Base-by-base conservation (phyloP, 345 rosid genomes). In the Boechera stricta region DNA sequence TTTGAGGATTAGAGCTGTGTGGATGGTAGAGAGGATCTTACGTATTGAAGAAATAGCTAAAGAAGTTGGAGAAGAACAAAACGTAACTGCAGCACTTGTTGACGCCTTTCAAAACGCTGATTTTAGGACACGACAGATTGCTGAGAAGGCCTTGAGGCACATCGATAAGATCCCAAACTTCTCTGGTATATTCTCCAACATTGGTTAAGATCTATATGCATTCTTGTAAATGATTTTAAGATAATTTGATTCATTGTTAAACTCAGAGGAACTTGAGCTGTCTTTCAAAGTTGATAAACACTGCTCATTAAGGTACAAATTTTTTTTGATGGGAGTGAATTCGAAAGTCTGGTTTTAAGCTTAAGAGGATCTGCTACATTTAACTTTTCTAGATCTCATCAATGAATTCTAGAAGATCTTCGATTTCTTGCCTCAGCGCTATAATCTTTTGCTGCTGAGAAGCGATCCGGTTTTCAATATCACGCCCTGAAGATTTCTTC, bases 101-200 rank as follows among this genome's bases (percentile, higher is more conserved):
- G 96, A 95, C 35, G 94, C 99, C 35, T 92, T 92, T 81, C 98
- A 95, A 69, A 89, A 91, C 76, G 99, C 88, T 1, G 97, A 95
- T 74, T 90, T 87, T 80, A 78, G 80, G 66, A 95, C 99, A 1
- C 75, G 86, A 35, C 99, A 95, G 86, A 85, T 89, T 15, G 99
- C 98, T 2, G 99, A 95, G 83, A 88, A 84, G 48, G 98, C 98
- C 35, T 82, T 95, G 73, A 90, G 75, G 80, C 99, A 90, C 55
- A 87, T 95, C 0, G 98, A 95, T 75, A 89, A 86, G 84, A 89
- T 95, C 64, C 98, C 99, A 13, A 90, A 92, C 79, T 95, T 95
- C 77, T 92, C 99, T 11, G 99, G 98, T 45, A 84, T 95, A 77
- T 90, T 90, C 78, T 60, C 94, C 13, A 88, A 84, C 76, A 86